A percentile compares a stretch with the other conserved stretches of the same genome.
phyloP scores from a whole-genome alignment of 75 land plant genomes.

The Picea sitchensis region DNA sequence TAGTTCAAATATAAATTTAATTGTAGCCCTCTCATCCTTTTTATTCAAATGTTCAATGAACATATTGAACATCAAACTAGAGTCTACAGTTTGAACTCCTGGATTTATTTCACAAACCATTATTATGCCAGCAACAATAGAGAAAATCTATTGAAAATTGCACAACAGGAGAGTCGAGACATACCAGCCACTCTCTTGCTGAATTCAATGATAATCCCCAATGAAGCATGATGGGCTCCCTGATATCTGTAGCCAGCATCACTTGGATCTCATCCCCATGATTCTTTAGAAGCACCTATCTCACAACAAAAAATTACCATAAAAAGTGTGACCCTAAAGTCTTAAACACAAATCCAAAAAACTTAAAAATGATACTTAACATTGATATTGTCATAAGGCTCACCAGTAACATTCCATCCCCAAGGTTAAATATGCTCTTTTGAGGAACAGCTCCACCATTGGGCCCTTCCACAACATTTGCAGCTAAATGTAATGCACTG shows the following conservation, averaged over 20 bases:
- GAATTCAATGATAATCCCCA: conserved; percentile 54
- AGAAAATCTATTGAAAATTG: neutral
- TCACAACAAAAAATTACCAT: neutral
- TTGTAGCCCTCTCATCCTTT: neutral
- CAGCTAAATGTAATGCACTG: conserved; percentile 19
- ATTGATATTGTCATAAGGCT: conserved; percentile 6
- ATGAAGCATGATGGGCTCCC: conserved; percentile 45
- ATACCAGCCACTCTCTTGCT: conserved; percentile 53
- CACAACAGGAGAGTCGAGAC: neutral
- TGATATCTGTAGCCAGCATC: conserved; percentile 34
- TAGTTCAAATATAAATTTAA: neutral
- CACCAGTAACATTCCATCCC: conserved; percentile 16
- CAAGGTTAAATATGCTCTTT: too few relatives aligned
- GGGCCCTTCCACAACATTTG: conserved; percentile 17
- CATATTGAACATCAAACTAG: neutral
- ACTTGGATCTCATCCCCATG: conserved; percentile 23
- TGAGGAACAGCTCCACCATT: conserved; percentile 14
- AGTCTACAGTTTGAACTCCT: neutral
- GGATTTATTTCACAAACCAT: neutral
- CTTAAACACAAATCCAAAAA: too few relatives aligned
- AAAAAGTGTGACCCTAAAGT: neutral
- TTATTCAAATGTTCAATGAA: neutral
- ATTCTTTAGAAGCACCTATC: conserved; percentile 6
- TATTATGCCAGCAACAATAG: neutral
- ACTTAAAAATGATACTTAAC: neutral